Conservation (phyloP, 306 rosid species). For the Mucuna pruriens region DNA sequence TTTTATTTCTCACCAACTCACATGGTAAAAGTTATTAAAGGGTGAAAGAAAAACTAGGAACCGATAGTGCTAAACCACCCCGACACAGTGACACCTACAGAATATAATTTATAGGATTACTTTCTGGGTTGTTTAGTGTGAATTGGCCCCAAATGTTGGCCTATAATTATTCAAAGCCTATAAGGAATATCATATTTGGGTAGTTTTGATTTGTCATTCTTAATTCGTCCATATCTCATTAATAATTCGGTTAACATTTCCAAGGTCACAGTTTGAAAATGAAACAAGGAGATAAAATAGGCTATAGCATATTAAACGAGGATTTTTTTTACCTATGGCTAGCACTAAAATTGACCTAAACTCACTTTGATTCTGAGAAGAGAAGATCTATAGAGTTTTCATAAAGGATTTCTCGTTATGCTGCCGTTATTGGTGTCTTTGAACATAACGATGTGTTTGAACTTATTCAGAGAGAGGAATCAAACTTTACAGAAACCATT, state of each 20-base stretch:
- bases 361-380: too few species aligned
- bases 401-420: not conserved
- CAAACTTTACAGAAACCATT: conserved; percentile 26
- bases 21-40: not conserved
- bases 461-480: not conserved
- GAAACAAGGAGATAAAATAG: not conserved
- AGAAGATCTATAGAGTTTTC: not conserved
- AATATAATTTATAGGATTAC: not conserved
- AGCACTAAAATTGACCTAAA: not conserved
- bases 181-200: conserved; percentile 2
- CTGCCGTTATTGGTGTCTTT: not conserved
- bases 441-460: not conserved
- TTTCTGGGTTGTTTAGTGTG: conserved; percentile 18
- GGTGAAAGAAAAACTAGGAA: too few species aligned
- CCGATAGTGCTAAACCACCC: too few species aligned
- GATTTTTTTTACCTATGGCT: not conserved
- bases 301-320: not conserved
- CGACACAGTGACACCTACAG: not conserved
- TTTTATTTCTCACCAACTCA: too few species aligned
- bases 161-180: conserved; percentile 37
- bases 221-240: conserved; percentile 22
- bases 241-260: conserved; percentile 23
- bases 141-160: conserved; percentile 27
- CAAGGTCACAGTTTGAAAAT: conserved; percentile 27
- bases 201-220: not conserved